Percentiles rank a stretch among this genome's conserved stretches.
Conservation (phyloP, 768 basidiomycete species). For the Rickenella mellea region DNA sequence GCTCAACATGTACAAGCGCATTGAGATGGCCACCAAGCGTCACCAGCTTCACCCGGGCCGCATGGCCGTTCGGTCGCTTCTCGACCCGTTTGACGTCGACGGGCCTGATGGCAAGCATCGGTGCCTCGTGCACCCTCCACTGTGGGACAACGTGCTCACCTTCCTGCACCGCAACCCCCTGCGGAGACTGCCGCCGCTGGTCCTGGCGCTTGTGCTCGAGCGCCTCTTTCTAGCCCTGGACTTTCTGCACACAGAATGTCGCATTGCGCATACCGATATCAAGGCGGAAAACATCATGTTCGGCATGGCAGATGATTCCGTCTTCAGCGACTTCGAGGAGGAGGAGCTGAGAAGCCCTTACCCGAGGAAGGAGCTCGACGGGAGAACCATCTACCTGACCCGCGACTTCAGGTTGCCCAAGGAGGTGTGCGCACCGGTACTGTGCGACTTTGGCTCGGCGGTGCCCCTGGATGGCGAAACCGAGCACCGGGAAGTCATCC, state of each 20-base stretch:
- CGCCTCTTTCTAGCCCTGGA: neutral
- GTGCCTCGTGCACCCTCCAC: no score
- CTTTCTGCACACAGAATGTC: neutral
- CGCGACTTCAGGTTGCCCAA: neutral
- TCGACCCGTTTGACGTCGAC: neutral
- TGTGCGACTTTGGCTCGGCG: constrained; percentile 17
- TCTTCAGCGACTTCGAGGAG: constrained; percentile 1
- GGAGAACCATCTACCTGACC: neutral
- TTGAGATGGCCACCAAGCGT: no score
- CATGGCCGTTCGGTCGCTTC: no score
- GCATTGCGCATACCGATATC: neutral
- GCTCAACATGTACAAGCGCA: no score
- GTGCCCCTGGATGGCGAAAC: constrained; percentile 5
- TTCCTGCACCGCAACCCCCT: no score
- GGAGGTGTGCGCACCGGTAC: constrained; percentile 8
- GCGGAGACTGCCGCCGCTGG: no score
- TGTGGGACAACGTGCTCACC: no score
- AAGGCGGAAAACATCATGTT: neutral
- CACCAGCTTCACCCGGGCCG: no score
- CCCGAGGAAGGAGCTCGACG: neutral
- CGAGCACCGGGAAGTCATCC: constrained; percentile 10
- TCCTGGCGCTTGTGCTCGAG: neutral
- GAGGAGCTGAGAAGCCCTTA: constrained; percentile 1
- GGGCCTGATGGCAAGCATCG: no score
- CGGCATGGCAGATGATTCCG: neutral